phyloP scores from a whole-genome alignment of 305 asterid species.

The Stenogyne calaminthoides region DNA sequence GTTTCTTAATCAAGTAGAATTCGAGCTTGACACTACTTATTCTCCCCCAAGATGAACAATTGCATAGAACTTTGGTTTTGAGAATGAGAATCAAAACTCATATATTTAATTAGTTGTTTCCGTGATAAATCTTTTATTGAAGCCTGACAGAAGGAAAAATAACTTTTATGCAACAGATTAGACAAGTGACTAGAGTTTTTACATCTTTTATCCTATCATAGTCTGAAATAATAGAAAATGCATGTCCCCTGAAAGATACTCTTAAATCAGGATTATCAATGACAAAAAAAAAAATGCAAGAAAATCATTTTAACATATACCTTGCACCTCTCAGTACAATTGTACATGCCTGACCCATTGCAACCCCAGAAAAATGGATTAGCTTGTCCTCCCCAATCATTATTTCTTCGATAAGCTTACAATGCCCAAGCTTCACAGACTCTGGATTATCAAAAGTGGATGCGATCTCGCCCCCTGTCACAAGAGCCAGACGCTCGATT shows the following conservation, averaged over 20 bases:
- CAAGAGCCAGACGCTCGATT: constrained; percentile 88
- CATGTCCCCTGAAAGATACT: neutral
- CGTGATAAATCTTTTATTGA: neutral
- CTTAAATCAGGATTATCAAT: neutral
- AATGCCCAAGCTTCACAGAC: constrained; percentile 87
- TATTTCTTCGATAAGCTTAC: constrained; percentile 90
- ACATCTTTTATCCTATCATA: neutral
- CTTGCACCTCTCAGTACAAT: constrained; percentile 95
- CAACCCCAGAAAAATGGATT: constrained; percentile 93
- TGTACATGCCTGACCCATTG: constrained; percentile 94
- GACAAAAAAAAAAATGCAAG: neutral
- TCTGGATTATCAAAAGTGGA: constrained; percentile 96
- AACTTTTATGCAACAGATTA: neutral
- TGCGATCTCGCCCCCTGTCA: constrained; percentile 96
- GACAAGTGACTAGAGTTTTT: neutral
- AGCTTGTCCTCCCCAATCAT: constrained; percentile 96
- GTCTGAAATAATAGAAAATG: neutral
- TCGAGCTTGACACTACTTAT: neutral
- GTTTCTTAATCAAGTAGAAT: no score
- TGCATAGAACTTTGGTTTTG: neutral
- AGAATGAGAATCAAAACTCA: neutral
- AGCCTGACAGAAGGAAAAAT: neutral
- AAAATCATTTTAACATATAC: constrained; percentile 35
- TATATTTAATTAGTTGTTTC: neutral
- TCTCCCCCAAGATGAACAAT: neutral